These are phyloP conservation scores for Croton laevigatus DNA, from an alignment of 441 rosid species.

Conservation along the genomic window DNA sequence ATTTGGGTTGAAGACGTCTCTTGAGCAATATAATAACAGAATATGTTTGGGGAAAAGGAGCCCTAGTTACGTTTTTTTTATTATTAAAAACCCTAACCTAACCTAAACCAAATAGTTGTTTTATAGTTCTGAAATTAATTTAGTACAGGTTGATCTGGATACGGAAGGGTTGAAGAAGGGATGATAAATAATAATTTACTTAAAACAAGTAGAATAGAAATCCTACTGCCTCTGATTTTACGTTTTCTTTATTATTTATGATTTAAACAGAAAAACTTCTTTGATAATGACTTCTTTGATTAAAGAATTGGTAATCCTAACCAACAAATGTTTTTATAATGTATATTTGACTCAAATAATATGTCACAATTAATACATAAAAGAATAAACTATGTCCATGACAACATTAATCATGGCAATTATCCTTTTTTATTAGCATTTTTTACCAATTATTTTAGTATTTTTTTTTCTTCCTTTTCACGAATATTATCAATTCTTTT, in stretches of 20 bases:
- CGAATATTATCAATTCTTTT: no score
- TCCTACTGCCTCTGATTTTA: neutral
- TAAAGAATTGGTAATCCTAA: constrained; percentile 8
- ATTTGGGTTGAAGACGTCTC: no score
- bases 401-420: constrained; percentile 1
- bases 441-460: no score
- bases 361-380: neutral
- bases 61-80: no score
- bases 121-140: neutral
- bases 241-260: neutral
- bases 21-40: no score
- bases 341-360: neutral
- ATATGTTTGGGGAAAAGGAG: no score
- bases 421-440: no score
- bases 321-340: constrained; percentile 12
- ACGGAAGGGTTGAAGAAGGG: constrained; percentile 16
- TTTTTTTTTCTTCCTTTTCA: no score
- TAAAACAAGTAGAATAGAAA: constrained; percentile 9
- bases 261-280: constrained; percentile 5
- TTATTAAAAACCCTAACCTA: neutral
- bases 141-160: neutral
- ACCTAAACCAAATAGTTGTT: constrained; percentile 39
- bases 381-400: neutral
- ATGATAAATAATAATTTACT: constrained; percentile 1
- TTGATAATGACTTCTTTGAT: constrained; percentile 22